Conservation (phyloP, 805 yeast species). For the Saccharomycopsis synnaedendra region DNA sequence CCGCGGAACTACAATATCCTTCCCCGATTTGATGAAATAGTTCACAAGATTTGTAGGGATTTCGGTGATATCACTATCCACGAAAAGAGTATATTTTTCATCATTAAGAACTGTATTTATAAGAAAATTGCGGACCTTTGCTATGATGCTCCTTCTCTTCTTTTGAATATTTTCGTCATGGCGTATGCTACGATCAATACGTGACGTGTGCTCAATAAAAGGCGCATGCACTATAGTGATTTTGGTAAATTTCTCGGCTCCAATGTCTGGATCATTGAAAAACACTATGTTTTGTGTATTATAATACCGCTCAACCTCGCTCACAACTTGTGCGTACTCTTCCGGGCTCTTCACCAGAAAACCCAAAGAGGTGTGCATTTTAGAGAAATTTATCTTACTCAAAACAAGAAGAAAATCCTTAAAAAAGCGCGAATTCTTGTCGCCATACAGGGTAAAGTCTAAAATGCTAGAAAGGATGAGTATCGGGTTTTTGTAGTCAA, state of each 20-base stretch:
- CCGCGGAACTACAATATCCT: constrained; percentile 24
- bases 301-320: constrained; percentile 3
- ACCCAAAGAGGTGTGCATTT: constrained; percentile 1
- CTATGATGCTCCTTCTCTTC: constrained; percentile 19
- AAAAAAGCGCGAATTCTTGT: constrained; percentile 1
- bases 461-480: constrained; percentile 7
- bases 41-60: constrained; percentile 20
- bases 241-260: constrained; percentile 12
- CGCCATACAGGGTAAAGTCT: constrained; percentile 10
- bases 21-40: constrained; percentile 19
- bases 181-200: constrained; percentile 16
- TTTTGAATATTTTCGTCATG: constrained; percentile 18
- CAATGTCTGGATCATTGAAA: neutral
- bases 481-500: constrained; percentile 5
- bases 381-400: constrained; percentile 4
- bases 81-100: constrained; percentile 22
- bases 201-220: constrained; percentile 22
- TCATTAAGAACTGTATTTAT: constrained; percentile 18
- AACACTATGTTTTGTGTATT: neutral
- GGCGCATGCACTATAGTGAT: constrained; percentile 26
- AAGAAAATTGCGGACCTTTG: constrained; percentile 21
- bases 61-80: constrained; percentile 24
- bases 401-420: constrained; percentile 6
- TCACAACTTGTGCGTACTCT: constrained; percentile 3
- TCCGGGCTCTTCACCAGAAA: constrained; percentile 3